Percentiles rank a stretch among this genome's conserved stretches.
phyloP scores from a whole-genome alignment of 768 basidiomycete genomes.

The Tremella fuciformis region DNA sequence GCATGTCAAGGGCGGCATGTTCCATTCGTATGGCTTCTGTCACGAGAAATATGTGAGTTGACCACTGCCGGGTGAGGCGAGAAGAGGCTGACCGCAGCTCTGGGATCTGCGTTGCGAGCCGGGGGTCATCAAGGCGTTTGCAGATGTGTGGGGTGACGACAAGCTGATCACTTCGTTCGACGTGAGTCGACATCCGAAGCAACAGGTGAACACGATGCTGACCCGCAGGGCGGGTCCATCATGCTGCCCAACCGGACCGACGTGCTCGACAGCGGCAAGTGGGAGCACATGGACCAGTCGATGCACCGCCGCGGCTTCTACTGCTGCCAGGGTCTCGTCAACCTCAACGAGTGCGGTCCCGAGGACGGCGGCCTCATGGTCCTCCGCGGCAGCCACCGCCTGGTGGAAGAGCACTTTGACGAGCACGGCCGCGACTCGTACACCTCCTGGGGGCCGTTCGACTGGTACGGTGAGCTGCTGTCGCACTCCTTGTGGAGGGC shows the following conservation, averaged over 20 bases:
- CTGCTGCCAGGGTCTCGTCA: slow-evolving; percentile 32
- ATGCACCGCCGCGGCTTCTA: slow-evolving; percentile 26
- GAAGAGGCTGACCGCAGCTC: slow-evolving; percentile 13
- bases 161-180: slow-evolving; percentile 42
- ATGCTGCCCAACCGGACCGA: slow-evolving; percentile 33
- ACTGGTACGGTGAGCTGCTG: slow-evolving; percentile 17
- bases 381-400: slow-evolving; percentile 41
- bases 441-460: slow-evolving; percentile 24
- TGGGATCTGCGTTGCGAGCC: slow-evolving; percentile 41
- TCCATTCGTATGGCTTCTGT: slow-evolving; percentile 25
- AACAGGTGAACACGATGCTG: slow-evolving; percentile 4
- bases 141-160: slow-evolving; percentile 44
- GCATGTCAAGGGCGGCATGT: slow-evolving; percentile 39
- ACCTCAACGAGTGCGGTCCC: slow-evolving; percentile 32
- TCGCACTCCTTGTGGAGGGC: neutral
- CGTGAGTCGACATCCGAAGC: neutral
- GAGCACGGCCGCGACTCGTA: slow-evolving; percentile 16
- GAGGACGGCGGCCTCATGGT: slow-evolving; percentile 47
- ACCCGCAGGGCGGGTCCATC: slow-evolving; percentile 14
- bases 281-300: slow-evolving; percentile 36
- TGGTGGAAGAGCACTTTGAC: slow-evolving; percentile 27
- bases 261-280: slow-evolving; percentile 22
- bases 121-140: slow-evolving; percentile 39
- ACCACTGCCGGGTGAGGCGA: no score
- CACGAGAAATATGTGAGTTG: slow-evolving; percentile 31